Conservation (phyloP, 1,284 basidiomycete species). For the Rhodotorula sp. region DNA sequence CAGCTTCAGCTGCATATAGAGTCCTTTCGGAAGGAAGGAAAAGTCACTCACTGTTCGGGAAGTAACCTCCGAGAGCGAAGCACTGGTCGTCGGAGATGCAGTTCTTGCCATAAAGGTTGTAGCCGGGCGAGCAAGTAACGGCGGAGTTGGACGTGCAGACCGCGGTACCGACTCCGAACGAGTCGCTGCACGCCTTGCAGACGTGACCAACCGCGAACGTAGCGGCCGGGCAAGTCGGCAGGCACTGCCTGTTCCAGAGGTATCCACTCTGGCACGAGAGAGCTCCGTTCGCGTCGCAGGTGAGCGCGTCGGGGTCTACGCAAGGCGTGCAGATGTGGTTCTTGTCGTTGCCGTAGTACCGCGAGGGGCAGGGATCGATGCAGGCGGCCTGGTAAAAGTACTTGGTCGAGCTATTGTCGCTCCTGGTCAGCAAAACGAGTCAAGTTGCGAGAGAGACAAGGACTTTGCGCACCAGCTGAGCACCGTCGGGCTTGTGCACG, state of each 20-base stretch:
- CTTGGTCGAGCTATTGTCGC: not conserved
- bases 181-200: not conserved
- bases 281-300: not conserved
- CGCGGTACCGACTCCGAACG: not conserved
- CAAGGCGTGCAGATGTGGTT: slow-evolving; percentile 5
- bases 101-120: not conserved
- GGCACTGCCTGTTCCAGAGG: slow-evolving; percentile 3
- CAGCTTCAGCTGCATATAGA: not conserved
- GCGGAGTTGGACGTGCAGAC: not conserved
- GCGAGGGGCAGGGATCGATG: slow-evolving; percentile 7
- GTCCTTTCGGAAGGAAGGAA: not conserved
- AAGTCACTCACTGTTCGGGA: not conserved
- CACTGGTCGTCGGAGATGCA: not conserved
- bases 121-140: not conserved
- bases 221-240: not conserved
- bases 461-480: not conserved
- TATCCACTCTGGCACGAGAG: not conserved
- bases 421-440: no score
- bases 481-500: slow-evolving; percentile 1
- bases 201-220: not conserved
- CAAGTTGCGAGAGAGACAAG: no score
- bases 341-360: not conserved
- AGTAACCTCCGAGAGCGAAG: not conserved
- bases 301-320: slow-evolving; percentile 5
- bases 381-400: slow-evolving; percentile 2